Conservation (phyloP, 2,329 filamentous ascomycete species). For the Pezicula rhizophila region DNA sequence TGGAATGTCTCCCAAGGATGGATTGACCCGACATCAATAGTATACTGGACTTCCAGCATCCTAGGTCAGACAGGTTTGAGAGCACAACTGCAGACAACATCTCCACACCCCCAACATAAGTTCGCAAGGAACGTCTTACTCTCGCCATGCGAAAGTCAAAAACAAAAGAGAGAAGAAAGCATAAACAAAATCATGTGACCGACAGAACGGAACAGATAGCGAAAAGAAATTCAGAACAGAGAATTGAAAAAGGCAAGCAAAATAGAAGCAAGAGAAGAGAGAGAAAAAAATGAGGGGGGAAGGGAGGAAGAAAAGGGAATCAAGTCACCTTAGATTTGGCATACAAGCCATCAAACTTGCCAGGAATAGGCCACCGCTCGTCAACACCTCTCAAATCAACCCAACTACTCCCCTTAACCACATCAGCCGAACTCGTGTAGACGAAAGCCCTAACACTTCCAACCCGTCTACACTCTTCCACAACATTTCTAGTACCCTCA, state of each 20-base stretch:
- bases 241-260: conserved; percentile 39
- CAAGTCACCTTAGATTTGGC: conserved; percentile 9
- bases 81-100: no score
- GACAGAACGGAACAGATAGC: no score
- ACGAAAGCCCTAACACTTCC: conserved; percentile 26
- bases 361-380: background rate
- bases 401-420: conserved; percentile 3
- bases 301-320: conserved; percentile 39
- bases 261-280: conserved; percentile 40
- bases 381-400: background rate
- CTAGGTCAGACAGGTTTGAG: no score
- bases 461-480: conserved; percentile 34
- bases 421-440: conserved; percentile 1
- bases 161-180: no score
- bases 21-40: no score
- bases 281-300: no score
- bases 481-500: conserved; percentile 37
- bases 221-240: conserved; percentile 21
- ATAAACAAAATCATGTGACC: no score
- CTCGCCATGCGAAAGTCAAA: no score
- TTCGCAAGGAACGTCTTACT: no score
- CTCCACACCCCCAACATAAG: no score
- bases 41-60: no score
- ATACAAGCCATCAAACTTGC: background rate
- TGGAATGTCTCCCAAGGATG: no score